Percentiles rank a stretch among this genome's conserved stretches.
Evolutionary conservation across 805 yeast genomes (phyloP).

Genomic region (Ogataea saltuana): DNA sequence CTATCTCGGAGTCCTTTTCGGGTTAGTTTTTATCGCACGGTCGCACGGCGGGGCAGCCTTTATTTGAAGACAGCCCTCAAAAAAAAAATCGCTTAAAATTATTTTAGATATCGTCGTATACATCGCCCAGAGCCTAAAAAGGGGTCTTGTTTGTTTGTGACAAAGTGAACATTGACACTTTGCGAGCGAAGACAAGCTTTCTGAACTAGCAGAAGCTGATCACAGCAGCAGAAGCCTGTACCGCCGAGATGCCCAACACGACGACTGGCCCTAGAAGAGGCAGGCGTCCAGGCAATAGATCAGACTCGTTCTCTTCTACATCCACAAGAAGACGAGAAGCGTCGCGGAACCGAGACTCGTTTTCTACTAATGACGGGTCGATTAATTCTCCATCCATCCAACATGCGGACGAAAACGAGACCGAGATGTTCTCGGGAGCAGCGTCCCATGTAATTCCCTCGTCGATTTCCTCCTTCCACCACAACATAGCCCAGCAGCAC

Average conservation of each 20-base stretch:
- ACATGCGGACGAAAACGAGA: slow-evolving; percentile 56
- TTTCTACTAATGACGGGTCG: slow-evolving; percentile 25
- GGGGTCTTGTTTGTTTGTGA: too few species aligned
- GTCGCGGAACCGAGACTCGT: slow-evolving; percentile 35
- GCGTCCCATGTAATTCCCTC: slow-evolving; percentile 76
- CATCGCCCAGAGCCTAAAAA: too few species aligned
- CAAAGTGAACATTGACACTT: too few species aligned
- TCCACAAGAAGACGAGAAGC: slow-evolving; percentile 16
- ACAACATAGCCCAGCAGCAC: slow-evolving; percentile 24
- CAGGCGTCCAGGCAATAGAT: slow-evolving; percentile 2
- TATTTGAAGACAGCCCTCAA: too few species aligned
- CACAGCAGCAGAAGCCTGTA: too few species aligned
- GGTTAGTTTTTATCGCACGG: too few species aligned
- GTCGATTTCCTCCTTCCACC: slow-evolving; percentile 74
- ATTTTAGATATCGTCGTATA: too few species aligned
- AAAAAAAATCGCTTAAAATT: too few species aligned
- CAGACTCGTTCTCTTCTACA: slow-evolving; percentile 16
- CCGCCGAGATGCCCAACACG: slow-evolving; percentile 2
- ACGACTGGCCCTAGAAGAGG: slow-evolving; percentile 10
- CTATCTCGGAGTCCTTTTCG: too few species aligned
- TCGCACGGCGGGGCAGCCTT: too few species aligned
- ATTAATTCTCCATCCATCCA: slow-evolving; percentile 6
- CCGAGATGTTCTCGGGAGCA: slow-evolving; percentile 77
- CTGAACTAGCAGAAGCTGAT: too few species aligned
- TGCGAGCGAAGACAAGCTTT: too few species aligned